Evolutionary conservation across 305 asterid species (phyloP).

Genomic region (Fraxinus floribunda): DNA sequence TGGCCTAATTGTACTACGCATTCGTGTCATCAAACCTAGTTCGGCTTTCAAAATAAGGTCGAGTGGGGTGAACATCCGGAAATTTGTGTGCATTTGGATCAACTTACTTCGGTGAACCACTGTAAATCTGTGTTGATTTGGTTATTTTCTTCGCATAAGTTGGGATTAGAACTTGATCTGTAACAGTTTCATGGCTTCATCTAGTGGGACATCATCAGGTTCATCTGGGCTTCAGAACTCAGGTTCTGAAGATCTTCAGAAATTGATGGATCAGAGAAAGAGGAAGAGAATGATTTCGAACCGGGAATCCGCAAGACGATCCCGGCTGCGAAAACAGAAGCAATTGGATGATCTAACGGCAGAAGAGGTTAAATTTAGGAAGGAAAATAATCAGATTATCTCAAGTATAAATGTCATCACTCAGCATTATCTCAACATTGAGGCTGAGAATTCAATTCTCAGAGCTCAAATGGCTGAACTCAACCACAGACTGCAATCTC

Average conservation of each 20-base stretch:
- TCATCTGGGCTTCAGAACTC: constrained; percentile 55
- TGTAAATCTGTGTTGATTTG: neutral
- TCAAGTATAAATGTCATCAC: constrained; percentile 41
- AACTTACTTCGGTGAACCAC: neutral
- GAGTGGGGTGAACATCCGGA: neutral
- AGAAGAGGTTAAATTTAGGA: constrained; percentile 50
- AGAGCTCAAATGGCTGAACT: constrained; percentile 80
- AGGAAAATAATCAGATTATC: constrained; percentile 57
- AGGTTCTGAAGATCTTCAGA: constrained; percentile 61
- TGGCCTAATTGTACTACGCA: neutral
- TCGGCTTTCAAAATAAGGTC: neutral
- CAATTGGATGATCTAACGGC: constrained; percentile 66
- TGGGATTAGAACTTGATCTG: neutral
- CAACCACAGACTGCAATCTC: constrained; percentile 61
- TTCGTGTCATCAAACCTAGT: neutral
- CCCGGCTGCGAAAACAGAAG: constrained; percentile 80
- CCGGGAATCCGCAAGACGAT: constrained; percentile 88
- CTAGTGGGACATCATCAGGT: constrained; percentile 65
- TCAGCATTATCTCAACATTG: constrained; percentile 48
- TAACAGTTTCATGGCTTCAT: constrained; percentile 49
- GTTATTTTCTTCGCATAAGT: neutral
- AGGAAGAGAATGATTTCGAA: constrained; percentile 82
- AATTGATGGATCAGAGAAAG: constrained; percentile 66
- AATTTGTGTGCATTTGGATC: neutral
- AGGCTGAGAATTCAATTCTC: constrained; percentile 72